phyloP scores from a whole-genome alignment of 257 asterid species.

The Osmanthus fragrans region DNA sequence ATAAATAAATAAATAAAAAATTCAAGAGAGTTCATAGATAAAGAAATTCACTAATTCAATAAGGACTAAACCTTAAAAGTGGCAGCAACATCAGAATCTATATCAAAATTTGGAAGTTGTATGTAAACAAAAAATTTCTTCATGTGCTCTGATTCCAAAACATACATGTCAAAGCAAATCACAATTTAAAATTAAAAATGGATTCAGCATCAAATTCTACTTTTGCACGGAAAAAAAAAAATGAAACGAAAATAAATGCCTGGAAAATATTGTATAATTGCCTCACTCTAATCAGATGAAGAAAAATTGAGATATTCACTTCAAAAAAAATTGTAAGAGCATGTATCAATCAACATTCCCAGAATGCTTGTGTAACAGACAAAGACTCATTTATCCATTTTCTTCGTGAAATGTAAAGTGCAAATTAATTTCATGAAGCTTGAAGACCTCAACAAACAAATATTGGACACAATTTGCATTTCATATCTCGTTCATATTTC shows the following conservation, averaged over 20 bases:
- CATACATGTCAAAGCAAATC: conserved; percentile 42
- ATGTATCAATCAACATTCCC: neutral
- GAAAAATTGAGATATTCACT: conserved; percentile 5
- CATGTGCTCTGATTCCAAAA: conserved; percentile 76
- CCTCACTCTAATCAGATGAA: conserved; percentile 9
- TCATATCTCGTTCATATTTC: too few species aligned
- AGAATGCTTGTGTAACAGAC: neutral
- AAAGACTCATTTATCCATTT: neutral
- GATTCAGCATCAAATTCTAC: conserved; percentile 18
- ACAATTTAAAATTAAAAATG: conserved; percentile 13
- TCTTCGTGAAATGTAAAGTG: conserved; percentile 10
- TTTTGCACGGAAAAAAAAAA: conserved; percentile 6
- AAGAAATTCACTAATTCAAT: conserved; percentile 8
- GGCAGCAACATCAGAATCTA: conserved; percentile 75
- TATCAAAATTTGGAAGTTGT: conserved; percentile 63
- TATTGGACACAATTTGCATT: too few species aligned
- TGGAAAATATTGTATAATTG: conserved; percentile 3
- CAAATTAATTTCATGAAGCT: neutral
- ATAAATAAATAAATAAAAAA: fast-evolving
- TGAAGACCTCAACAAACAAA: neutral
- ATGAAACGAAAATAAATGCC: neutral
- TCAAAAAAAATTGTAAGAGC: neutral
- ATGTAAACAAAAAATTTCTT: conserved; percentile 64
- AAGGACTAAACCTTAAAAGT: conserved; percentile 63
- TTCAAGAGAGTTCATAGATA: neutral